Evolutionary conservation across 2,329 filamentous ascomycete species (phyloP), one percentile per base, ranked within the genome.

Genomic region (Fusarium sp.): DNA sequence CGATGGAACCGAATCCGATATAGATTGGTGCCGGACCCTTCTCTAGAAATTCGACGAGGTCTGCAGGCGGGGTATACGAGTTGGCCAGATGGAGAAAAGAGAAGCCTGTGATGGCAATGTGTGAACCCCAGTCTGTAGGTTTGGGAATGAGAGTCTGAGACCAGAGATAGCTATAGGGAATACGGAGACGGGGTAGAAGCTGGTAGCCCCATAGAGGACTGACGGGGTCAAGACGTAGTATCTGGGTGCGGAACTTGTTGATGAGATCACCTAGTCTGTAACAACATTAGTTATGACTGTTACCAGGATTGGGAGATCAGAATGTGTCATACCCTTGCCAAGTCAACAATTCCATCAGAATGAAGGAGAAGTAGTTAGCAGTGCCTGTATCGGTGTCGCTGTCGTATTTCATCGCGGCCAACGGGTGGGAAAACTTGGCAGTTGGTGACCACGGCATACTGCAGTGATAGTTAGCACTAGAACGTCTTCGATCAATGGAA

Each of bases 381-480:
- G 65, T 47, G 18, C 53, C 69, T 9, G 68, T 37, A 24, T 74
- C 68, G 3, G 69, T 49, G 11, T 70, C 39, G 6, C 59, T n/a
- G n/a, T n/a, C 69, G 29, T 74, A 71, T 31, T 55, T 74, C 61
- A 74, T 68, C 6, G 48, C 86, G 91, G 62, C 74, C 50, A 71
- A 58, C 7, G 63, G 74, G 49, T 72, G 73, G 44, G 59, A 70
- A 48, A 76, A 77, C n/a, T 55, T 48, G 23, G 59, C 67, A 0
- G 91, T 93, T 0, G 90, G 87, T 6, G 89, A 89, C 86, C 89
- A 93, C 1, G 91, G 91, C 90, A 93, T 93, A 3, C n/a, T n/a
- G n/a, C n/a, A n/a, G n/a, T n/a, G n/a, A n/a, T n/a, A n/a, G n/a
- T n/a, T n/a, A n/a, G n/a, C n/a, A n/a, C n/a, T n/a, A n/a, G n/a